Base-by-base conservation (phyloP, 192 early-diverging fungal genomes). In the Podila epicladia region DNA sequence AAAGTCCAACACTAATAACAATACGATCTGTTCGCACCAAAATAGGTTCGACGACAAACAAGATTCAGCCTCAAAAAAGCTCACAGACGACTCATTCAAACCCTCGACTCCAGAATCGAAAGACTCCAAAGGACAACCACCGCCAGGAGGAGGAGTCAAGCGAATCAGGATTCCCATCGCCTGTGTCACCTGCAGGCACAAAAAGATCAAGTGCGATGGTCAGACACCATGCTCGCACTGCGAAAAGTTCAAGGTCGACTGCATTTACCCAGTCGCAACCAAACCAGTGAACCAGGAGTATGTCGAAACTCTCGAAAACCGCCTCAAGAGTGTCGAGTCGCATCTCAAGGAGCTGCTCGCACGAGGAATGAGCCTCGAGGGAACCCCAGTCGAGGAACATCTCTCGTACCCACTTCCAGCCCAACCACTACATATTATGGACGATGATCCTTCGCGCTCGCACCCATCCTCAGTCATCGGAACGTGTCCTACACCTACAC, bases 191-290 rank as follows among this genome's bases (percentile, higher is more conserved):
- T 85, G 84, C 64, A 70, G 84, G 13, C 67, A 76, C 15, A 76
- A 76, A 61, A 85, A 85, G 58, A 82, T 82, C 33, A 85, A 85
- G 69, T 85, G 84, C 33, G 74, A 85, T 61, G 84, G 84, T 11
- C 74, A 75, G 61, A 62, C 69, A 13, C 84, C 84, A 9, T 85
- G 84, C 45, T 65, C 78, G 2, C 79, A 85, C 69, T 85, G 84
- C 37, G 67, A 73, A 71, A 79, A 79, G 31, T 62, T 48, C n/a
- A 28, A 37, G 9, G 51, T 51, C 8, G 61, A 72, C 8, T 79
- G 76, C 53, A 31, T 79, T 31, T 79, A 79, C 15, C 76, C 76
- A 24, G 70, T 37, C 11, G 76, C 70, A 2, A 79, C 64, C 70
- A 79, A 79, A n/a, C 76, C 76, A 13, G 65, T 79, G 6, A 79